Conservation (phyloP, 2,329 filamentous ascomycete species). For the Fusarium verticillioides region DNA sequence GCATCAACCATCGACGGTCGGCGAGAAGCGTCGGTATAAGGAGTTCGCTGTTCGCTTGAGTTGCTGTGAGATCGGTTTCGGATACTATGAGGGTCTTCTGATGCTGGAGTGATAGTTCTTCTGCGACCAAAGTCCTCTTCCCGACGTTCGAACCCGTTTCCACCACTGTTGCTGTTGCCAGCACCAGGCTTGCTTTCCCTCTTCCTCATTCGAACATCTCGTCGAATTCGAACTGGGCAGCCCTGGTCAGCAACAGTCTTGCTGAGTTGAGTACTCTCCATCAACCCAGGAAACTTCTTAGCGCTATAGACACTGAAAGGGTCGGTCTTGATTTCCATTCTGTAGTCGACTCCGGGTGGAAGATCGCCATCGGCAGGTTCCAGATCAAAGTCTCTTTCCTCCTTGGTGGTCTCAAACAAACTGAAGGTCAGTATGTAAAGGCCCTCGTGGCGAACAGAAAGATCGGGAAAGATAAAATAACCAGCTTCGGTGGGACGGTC, state of each 20-base stretch:
- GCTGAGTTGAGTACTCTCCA: slow-evolving; percentile 88
- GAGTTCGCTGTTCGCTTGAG: slow-evolving; percentile 61
- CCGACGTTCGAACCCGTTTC: slow-evolving; percentile 64
- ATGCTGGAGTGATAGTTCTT: slow-evolving; percentile 51
- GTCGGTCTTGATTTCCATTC: slow-evolving; percentile 88
- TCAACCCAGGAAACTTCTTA: slow-evolving; percentile 97
- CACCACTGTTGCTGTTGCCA: slow-evolving; percentile 54
- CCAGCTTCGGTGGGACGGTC: slow-evolving; percentile 83
- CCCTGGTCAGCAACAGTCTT: slow-evolving; percentile 95
- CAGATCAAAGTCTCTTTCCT: slow-evolving; percentile 79
- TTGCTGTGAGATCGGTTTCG: slow-evolving; percentile 71
- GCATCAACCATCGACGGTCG: slow-evolving; percentile 62
- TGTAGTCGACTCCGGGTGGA: slow-evolving; percentile 74
- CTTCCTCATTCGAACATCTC: slow-evolving; percentile 92
- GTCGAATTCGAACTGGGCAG: slow-evolving; percentile 93
- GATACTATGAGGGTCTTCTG: slow-evolving; percentile 47
- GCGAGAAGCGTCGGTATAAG: slow-evolving; percentile 56
- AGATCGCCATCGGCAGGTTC: slow-evolving; percentile 59
- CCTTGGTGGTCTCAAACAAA: slow-evolving; percentile 93
- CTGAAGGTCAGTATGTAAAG: slow-evolving; percentile 92
- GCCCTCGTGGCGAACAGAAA: slow-evolving; percentile 95
- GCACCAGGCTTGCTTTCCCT: slow-evolving; percentile 74
- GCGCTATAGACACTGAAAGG: slow-evolving; percentile 93
- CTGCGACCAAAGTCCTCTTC: slow-evolving; percentile 69
- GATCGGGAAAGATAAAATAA: slow-evolving; percentile 97